Evolutionary conservation across 2,329 filamentous ascomycete genomes (phyloP), one percentile per base, ranked within the genome.

Genomic region (Aplosporella prunicola): DNA sequence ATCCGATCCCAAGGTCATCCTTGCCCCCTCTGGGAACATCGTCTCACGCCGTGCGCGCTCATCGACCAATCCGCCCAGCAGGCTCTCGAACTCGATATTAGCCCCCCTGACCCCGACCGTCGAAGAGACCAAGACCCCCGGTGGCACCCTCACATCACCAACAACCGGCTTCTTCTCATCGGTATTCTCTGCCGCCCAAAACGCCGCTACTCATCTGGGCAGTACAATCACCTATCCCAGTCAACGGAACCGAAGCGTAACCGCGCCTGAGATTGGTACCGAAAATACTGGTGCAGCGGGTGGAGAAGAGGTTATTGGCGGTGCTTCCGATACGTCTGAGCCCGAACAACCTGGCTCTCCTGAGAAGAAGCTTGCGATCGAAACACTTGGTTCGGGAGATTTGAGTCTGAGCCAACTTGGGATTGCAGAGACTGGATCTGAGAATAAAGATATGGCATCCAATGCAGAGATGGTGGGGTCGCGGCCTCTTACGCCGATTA

Each of bases 101-200:
- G 51, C 56, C 11, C 81, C 87, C 7, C 66, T 91, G 35, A 83
- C 87, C 3, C 84, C 87, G 6, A 82, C 80, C 0, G 68, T 76
- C 24, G 88, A 95, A 57, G 79, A 79, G 49, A 55, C 66, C n/a
- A 77, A 75, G 43, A 68, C 72, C 49, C 51, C 76, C 22, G 67
- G 73, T 20, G 71, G 74, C 38, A 67, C 72, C 31, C 56, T 66
- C n/a, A 61, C 62, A 20, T 55, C 57, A 25, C 63, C 61, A 20
- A 60, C 62, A 33, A 59, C 58, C 24, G 80, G 87, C 1, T 96
- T 98, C 65, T 96, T 98, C 62, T 93, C 86, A 4, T 88, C 84
- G 17, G 83, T 98, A 54, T 77, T 98, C 46, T 89, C 86, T 26
- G 89, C 82, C 30, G 91, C 91, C 13, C 89, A 96, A 60, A 95